Conservation (phyloP, 2,329 filamentous ascomycete genomes). For the Thelonectria discophora region DNA sequence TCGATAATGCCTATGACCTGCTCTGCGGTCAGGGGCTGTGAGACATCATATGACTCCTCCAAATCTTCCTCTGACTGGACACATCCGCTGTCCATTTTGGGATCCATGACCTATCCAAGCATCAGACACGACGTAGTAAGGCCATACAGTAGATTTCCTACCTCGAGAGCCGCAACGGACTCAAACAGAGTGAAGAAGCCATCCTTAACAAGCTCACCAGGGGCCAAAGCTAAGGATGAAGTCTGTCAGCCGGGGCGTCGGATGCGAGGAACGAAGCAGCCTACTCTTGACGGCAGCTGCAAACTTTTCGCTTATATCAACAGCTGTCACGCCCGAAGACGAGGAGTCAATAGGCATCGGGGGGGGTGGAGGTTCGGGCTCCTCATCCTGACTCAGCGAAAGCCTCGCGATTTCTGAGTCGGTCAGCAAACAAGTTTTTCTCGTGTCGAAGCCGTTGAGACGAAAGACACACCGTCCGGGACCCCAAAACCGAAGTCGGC, state of each 20-base stretch:
- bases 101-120: slow-evolving; percentile 85
- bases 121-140: slow-evolving; percentile 63
- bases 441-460: slow-evolving; percentile 6
- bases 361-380: slow-evolving; percentile 41
- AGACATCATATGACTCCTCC: slow-evolving; percentile 83
- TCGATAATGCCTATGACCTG: slow-evolving; percentile 95
- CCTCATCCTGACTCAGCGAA: slow-evolving; percentile 50
- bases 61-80: slow-evolving; percentile 80
- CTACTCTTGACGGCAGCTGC: slow-evolving; percentile 61
- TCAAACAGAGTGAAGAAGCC: slow-evolving; percentile 93
- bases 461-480: slow-evolving; percentile 46
- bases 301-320: slow-evolving; percentile 68
- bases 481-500: slow-evolving; percentile 48
- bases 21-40: slow-evolving; percentile 72
- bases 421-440: slow-evolving; percentile 39
- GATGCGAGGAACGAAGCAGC: slow-evolving; percentile 30
- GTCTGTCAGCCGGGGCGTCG: slow-evolving; percentile 36
- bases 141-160: slow-evolving; percentile 86
- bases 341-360: slow-evolving; percentile 54
- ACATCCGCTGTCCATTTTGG: slow-evolving; percentile 97
- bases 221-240: slow-evolving; percentile 67
- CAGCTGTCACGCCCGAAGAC: slow-evolving; percentile 61
- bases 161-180: slow-evolving; percentile 86
- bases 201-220: slow-evolving; percentile 92
- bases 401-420: slow-evolving; percentile 52